Evolutionary conservation across 371 early-diverging fungal species (phyloP).

Genomic region (Gilbertella persicaria): DNA sequence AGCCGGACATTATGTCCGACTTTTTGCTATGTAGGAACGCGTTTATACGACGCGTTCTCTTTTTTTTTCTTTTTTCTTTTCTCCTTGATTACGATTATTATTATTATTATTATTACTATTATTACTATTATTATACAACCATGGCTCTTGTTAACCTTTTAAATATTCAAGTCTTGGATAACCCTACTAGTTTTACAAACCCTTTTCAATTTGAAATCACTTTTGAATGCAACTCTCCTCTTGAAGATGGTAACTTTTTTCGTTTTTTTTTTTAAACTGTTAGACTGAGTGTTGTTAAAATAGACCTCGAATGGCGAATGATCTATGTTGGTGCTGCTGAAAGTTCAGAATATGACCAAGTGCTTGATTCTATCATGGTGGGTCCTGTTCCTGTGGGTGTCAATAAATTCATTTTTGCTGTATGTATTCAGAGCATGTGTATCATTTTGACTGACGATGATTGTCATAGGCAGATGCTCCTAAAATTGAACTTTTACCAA

Average conservation of each 20-base stretch:
- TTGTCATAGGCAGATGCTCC: constrained; percentile 67
- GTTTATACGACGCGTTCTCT: too few species aligned
- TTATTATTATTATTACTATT: constrained; percentile 5
- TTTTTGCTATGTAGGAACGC: too few species aligned
- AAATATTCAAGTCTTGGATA: constrained; percentile 84
- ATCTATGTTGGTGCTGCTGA: constrained; percentile 93
- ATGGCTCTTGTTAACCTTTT: constrained; percentile 89
- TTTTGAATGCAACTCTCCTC: constrained; percentile 89
- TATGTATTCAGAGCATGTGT: constrained; percentile 36
- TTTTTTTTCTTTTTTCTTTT: not conserved
- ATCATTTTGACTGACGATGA: not conserved
- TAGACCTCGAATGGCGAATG: constrained; percentile 96
- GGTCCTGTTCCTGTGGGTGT: constrained; percentile 97
- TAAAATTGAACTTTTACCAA: constrained; percentile 71
- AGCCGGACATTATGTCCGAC: too few species aligned
- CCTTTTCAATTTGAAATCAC: constrained; percentile 94
- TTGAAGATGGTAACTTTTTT: constrained; percentile 75
- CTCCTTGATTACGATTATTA: not conserved
- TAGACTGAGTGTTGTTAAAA: not conserved
- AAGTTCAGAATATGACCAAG: constrained; percentile 85
- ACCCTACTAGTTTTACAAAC: constrained; percentile 77
- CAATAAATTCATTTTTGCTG: constrained; percentile 91
- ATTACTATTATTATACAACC: not conserved
- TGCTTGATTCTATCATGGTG: constrained; percentile 92
- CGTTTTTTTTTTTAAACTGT: not conserved